Evolutionary conservation across 768 basidiomycete genomes (phyloP), one percentile per base, ranked within the genome.

Genomic region (Pisolithus orientalis): DNA sequence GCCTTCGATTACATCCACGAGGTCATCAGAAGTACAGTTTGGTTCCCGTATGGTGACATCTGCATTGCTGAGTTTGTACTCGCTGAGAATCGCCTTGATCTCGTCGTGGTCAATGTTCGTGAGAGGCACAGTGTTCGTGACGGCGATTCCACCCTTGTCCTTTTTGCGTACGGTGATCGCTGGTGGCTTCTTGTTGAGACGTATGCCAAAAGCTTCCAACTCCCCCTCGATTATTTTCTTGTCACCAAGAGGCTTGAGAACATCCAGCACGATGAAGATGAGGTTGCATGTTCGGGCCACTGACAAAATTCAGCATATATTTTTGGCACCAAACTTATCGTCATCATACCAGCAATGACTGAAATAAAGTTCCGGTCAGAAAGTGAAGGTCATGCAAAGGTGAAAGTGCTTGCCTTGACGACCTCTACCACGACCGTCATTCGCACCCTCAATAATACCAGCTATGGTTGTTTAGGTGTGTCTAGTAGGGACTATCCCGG

Each of bases 271-370:
- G 67, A 99, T 98, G 71, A 98, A 98, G 55, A 99, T 97, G 34
- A 98, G 84, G 68, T 97, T 92, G 69, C 96, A 98, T 39, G 96
- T 98, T 54, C 96, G 84, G 7, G 96, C 95, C 58, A 99, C 96
- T 91, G 71, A 28, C 51, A 17, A 43, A 40, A 44, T 47, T 44
- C 48, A n/a, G 58, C 9, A 54, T 42, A 37, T 17, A 45, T 24
- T 24, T 25, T 24, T 11, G 28, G 14, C 28, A 39, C 31, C n/a
- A 42, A 59, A 57, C 59, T 32, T 52, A 49, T 29, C 39, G 29
- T 10, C 51, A 34, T 49, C 80, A 59, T 77, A 89, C 87, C 87
- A 51, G 89, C 89, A 62, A 87, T 90, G 49, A 89, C 85, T 87
- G 44, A 6, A 11, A 5, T 51, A 43, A 54, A 27, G 39, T 6